Evolutionary conservation across 495 filamentous ascomycete species (phyloP).

Genomic region (Podospora didyma): DNA sequence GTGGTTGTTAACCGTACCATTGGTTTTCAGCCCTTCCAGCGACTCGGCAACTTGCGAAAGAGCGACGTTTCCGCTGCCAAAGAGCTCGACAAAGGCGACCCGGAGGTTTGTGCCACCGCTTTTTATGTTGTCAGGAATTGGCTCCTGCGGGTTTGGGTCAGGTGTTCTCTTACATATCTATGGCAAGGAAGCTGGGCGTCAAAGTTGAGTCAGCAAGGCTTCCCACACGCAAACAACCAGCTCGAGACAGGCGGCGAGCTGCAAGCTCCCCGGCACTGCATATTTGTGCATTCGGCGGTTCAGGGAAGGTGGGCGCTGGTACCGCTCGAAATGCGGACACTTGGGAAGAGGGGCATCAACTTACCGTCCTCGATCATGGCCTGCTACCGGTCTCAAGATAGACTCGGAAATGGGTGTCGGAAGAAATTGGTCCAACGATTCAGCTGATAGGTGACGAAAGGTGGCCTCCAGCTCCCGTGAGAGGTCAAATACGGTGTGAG

Average conservation of each 20-base stretch:
- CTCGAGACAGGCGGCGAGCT: background rate
- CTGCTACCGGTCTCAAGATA: constrained; percentile 53
- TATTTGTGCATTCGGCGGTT: background rate
- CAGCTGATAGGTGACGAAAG: constrained; percentile 60
- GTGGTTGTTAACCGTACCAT: background rate
- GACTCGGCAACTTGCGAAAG: background rate
- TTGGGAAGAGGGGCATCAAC: constrained; percentile 13
- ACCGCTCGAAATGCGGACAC: too few species aligned
- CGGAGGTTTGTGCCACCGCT: constrained; percentile 75
- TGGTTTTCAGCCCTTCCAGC: background rate
- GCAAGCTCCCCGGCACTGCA: background rate
- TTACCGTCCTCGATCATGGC: constrained; percentile 55
- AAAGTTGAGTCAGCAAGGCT: constrained; percentile 8
- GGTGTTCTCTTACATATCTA: constrained; percentile 57
- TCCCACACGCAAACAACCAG: background rate
- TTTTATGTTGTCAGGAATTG: background rate
- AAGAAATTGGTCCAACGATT: constrained; percentile 68
- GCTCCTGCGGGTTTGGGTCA: background rate
- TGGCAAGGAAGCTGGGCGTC: constrained; percentile 58
- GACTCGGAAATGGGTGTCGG: constrained; percentile 71
- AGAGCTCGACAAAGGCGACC: constrained; percentile 71
- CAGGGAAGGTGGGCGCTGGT: too few species aligned
- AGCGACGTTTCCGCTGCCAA: constrained; percentile 36
- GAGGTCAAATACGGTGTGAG: constrained; percentile 50
- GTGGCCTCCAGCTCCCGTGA: constrained; percentile 57